A percentile compares a stretch with the other conserved stretches of the same genome.
Conservation (phyloP, 345 rosid species). For the Excoecaria agallocha region DNA sequence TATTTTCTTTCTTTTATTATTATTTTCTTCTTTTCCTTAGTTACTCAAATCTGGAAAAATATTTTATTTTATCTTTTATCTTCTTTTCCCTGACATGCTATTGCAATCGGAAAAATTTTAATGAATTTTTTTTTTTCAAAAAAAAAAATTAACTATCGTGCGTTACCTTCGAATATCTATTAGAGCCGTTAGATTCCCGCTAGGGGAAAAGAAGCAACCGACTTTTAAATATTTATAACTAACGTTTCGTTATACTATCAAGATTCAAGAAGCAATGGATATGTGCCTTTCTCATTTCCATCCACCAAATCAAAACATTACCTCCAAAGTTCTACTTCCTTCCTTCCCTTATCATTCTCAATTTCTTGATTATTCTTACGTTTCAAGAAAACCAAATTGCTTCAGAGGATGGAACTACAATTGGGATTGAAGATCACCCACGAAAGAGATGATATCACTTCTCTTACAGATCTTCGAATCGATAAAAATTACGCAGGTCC, state of each 20-base stretch:
- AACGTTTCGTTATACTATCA: neutral
- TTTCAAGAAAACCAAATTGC: neutral
- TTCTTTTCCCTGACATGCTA: too few species aligned
- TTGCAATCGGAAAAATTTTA: too few species aligned
- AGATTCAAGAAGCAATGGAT: constrained; percentile 60
- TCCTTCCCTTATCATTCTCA: neutral
- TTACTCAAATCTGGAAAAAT: too few species aligned
- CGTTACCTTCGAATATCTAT: too few species aligned
- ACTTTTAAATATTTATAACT: constrained; percentile 16
- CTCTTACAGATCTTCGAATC: constrained; percentile 46
- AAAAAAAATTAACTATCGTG: too few species aligned
- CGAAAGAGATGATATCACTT: constrained; percentile 56
- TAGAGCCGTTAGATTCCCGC: constrained; percentile 22
- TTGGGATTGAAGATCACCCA: constrained; percentile 68
- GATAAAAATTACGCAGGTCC: constrained; percentile 52
- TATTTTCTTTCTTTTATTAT: too few species aligned
- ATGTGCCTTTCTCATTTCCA: constrained; percentile 37
- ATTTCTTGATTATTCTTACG: neutral
- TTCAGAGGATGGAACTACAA: constrained; percentile 59
- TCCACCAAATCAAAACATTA: constrained; percentile 5
- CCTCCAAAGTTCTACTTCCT: neutral
- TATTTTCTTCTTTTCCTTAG: too few species aligned
- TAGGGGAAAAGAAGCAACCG: constrained; percentile 10
- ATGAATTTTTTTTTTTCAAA: too few species aligned
- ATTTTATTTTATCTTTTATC: too few species aligned